Percentiles rank a stretch among this genome's conserved stretches.
phyloP scores from a whole-genome alignment of 1,284 basidiomycete genomes.

The Taiwanofungus camphoratus region DNA sequence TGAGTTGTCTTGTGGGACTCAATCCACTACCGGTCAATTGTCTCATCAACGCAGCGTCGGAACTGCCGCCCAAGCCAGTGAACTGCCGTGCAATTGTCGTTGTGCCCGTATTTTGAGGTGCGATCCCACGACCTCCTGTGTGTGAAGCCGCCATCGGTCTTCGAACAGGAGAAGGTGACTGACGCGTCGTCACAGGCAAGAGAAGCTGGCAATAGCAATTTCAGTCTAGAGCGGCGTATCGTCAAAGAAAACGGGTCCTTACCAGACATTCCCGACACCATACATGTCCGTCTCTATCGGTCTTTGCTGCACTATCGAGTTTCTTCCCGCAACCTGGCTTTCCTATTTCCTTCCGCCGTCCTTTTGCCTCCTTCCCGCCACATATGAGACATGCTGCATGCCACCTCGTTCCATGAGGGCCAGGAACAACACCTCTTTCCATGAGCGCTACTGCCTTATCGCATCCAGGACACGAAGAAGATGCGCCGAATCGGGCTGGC shows the following conservation, averaged over 20 bases:
- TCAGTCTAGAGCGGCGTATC: neutral
- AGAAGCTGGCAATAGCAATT: constrained; percentile 41
- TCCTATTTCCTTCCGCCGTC: constrained; percentile 41
- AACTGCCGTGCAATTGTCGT: constrained; percentile 73
- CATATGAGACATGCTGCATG: constrained; percentile 72
- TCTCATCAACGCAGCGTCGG: constrained; percentile 42
- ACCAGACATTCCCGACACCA: constrained; percentile 84
- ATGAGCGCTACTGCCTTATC: constrained; percentile 66
- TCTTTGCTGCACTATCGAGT: constrained; percentile 77
- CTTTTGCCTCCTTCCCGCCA: constrained; percentile 54
- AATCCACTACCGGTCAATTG: constrained; percentile 64
- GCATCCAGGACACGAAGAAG: constrained; percentile 65
- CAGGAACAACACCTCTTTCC: constrained; percentile 78
- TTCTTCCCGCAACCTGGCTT: constrained; percentile 76
- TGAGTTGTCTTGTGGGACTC: constrained; percentile 51
- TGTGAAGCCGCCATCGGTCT: constrained; percentile 39
- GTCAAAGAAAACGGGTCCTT: constrained; percentile 22
- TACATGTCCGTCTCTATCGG: constrained; percentile 58
- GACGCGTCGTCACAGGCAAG: constrained; percentile 43
- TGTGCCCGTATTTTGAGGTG: constrained; percentile 56
- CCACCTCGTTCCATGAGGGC: constrained; percentile 75
- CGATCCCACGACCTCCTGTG: constrained; percentile 38
- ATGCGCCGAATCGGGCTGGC: constrained; percentile 59
- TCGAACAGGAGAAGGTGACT: constrained; percentile 44
- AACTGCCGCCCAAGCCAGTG: constrained; percentile 48